Conservation (phyloP, 2,329 filamentous ascomycete species). For the Botrytis medusae region DNA sequence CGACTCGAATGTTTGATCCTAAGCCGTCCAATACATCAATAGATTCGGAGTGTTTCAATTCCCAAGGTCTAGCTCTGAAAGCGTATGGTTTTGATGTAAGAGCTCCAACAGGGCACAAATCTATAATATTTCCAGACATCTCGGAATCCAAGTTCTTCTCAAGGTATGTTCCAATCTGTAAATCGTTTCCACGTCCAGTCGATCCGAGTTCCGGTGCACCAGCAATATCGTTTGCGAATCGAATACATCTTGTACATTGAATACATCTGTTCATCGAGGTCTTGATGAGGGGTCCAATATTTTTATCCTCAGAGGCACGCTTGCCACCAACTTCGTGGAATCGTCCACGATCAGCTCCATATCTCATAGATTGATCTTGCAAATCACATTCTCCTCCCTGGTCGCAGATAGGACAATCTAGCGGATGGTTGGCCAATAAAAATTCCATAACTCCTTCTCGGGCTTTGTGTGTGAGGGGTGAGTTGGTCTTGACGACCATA, state of each 20-base stretch:
- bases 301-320: conserved; percentile 98
- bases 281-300: conserved; percentile 97
- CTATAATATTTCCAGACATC: conserved; percentile 95
- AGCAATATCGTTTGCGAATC: conserved; percentile 96
- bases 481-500: conserved; percentile 99
- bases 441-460: conserved; percentile 99
- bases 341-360: conserved; percentile 90
- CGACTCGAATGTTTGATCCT: conserved; percentile 91
- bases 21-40: conserved; percentile 92
- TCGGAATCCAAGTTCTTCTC: conserved; percentile 93
- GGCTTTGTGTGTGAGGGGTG: conserved; percentile 93
- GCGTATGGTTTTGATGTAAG: conserved; percentile 97
- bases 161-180: conserved; percentile 97
- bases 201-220: conserved; percentile 95
- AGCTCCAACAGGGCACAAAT: conserved; percentile 95
- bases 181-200: conserved; percentile 90
- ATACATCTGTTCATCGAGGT: conserved; percentile 99
- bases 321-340: conserved; percentile 97
- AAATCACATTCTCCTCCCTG: conserved; percentile 99
- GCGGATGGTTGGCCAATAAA: conserved; percentile 89
- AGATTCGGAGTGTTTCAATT: conserved; percentile 92
- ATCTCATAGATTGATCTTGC: conserved; percentile 99
- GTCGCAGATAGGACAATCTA: conserved; percentile 97
- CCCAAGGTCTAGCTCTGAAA: conserved; percentile 95
- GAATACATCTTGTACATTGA: conserved; percentile 96